A percentile compares a stretch with the other conserved stretches of the same genome.
Evolutionary conservation across 73 alveolate species (phyloP).

Genomic region (Stentor roeselii): DNA sequence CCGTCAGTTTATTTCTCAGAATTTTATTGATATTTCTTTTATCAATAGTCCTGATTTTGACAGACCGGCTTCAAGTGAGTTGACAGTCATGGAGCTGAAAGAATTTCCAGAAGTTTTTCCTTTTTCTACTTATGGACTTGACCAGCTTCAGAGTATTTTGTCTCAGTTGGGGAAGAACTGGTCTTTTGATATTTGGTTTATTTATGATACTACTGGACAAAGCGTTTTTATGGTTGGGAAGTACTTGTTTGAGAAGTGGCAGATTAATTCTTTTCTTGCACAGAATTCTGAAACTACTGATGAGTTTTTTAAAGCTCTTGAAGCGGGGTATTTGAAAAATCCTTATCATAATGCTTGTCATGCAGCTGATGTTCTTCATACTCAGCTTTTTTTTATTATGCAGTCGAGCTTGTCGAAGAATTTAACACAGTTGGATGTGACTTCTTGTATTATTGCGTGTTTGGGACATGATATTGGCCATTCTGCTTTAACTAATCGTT

Average conservation of each 20-base stretch:
- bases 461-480: constrained; percentile 37
- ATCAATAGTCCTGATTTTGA: neutral
- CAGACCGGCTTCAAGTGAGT: neutral
- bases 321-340: constrained; percentile 17
- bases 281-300: neutral
- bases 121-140: constrained; percentile 1
- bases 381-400: neutral
- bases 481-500: constrained; percentile 16
- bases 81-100: neutral
- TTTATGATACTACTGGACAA: neutral
- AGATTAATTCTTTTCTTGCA: neutral
- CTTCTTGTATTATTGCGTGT: constrained; percentile 10
- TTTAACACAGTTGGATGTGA: neutral
- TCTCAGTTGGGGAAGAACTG: constrained; percentile 33
- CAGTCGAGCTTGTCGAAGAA: neutral
- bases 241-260: constrained; percentile 9
- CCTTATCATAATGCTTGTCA: constrained; percentile 29
- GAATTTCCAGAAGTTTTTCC: neutral
- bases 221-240: neutral
- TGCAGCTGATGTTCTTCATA: constrained; percentile 11
- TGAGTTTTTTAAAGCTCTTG: neutral
- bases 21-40: neutral
- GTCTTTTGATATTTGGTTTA: constrained; percentile 19
- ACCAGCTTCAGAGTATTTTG: constrained; percentile 12
- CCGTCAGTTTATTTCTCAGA: constrained; percentile 7